Percentiles rank a stretch among this genome's conserved stretches.
These are phyloP conservation scores for Curvularia sp. DNA, from an alignment of 2,329 filamentous ascomycete species.

Conservation along the genomic window DNA sequence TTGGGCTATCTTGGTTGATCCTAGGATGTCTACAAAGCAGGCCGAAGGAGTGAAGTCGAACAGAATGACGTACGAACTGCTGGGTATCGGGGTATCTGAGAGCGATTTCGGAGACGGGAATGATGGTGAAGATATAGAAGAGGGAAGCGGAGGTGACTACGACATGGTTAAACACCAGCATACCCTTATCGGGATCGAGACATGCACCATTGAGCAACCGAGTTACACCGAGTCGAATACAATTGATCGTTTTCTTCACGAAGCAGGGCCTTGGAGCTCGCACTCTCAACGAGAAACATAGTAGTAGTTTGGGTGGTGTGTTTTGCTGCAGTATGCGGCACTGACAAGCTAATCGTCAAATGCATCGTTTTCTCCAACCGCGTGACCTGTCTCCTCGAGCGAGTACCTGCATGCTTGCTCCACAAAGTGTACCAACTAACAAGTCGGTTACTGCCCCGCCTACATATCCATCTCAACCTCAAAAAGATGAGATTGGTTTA, in stretches of 20 bases:
- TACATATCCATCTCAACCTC: neutral
- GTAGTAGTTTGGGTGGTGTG: neutral
- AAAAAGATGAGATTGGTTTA: neutral
- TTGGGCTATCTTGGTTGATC: neutral
- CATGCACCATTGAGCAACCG: neutral
- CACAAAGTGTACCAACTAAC: neutral
- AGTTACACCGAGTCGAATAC: neutral
- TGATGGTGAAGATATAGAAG: constrained; percentile 1
- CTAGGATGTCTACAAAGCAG: neutral
- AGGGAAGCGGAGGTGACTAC: constrained; percentile 6
- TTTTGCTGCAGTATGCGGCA: neutral
- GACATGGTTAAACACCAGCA: neutral
- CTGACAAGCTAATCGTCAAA: neutral
- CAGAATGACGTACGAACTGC: neutral
- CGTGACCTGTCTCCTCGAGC: neutral
- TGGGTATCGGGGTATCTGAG: neutral
- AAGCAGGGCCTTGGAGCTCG: constrained; percentile 20
- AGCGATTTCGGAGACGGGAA: constrained; percentile 5
- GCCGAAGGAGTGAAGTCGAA: neutral
- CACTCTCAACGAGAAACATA: neutral
- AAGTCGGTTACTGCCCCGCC: no score
- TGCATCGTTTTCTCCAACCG: neutral
- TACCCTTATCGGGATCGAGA: neutral
- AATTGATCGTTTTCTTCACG: constrained; percentile 23
- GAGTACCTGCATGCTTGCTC: neutral